Base-by-base conservation (phyloP, 2,329 filamentous ascomycete species). In the Talaromyces sp. region DNA sequence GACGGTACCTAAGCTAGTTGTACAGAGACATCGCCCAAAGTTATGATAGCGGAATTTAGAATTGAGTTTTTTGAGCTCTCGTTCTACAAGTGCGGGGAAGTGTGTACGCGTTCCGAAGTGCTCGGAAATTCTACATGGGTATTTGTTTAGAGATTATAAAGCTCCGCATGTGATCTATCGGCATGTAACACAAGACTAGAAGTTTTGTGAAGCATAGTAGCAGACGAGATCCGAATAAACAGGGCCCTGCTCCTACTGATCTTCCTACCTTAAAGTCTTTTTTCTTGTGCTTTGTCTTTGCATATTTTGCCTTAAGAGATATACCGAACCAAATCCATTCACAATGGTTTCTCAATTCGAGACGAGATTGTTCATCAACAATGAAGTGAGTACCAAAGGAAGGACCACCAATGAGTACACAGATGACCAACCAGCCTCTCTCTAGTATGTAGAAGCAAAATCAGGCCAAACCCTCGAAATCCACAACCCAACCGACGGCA, bases 361-460 rank as follows among this genome's bases (percentile, higher is more conserved):
- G 37, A 68, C 66, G 9, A 54, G 67, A 19, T 75, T 85, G 63
- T 83, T 84, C 69, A 84, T 85, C 72, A 83, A 85, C 70, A 81
- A 82, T 70, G 78, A 82, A 74, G 81, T 82, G 70, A 43, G 56
- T 17, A 13, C 27, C 2, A 17, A 19, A 4, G 10, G 31, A 13
- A 22, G 11, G 35, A 11, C 10, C 6, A 25, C 11, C 22, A 19
- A 17, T 35, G 37, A 25, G 3, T 7, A 35, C 2, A 8, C 0
- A 15, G n/a, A n/a, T 25, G 25, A 56, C 31, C 17, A 25, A 3
- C 1, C 47, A 15, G 10, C 25, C 8, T 25, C 22, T 13, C 1
- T 19, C 7, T 35, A 74, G 79, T 81, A 83, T 68, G 76, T 80
- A 33, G 73, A 77, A n/a, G 77, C 82, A 1, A 83, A 80, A 15